Evolutionary conservation across 805 yeast species (phyloP), one percentile per base, ranked within the genome.

Genomic region (Candida mattraensis): DNA sequence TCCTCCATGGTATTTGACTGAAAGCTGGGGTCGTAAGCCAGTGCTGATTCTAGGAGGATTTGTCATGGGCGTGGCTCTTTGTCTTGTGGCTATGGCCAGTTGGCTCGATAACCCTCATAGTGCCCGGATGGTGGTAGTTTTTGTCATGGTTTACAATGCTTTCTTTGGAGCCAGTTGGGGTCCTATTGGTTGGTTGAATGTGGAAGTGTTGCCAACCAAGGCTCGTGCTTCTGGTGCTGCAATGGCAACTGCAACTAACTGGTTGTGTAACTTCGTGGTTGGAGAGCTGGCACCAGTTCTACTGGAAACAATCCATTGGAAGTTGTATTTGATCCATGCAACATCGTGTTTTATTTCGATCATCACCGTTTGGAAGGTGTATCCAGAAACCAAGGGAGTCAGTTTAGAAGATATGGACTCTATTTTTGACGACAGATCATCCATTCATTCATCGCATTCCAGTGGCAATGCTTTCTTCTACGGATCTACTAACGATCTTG

Each of bases 91-190:
- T 0, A 74, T 75, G 54, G 78, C 76, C 19, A 66, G 79, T 55
- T 72, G 66, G 50, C 47, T 74, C 19, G 71, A 76, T 46, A 34
- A 33, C 4, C 42, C 60, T 3, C 48, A 66, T 38, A 85, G 95
- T 3, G 83, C 95, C 8, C 67, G 69, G 12, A 57, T 78, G 42
- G 95, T 87, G 21, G 96, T 87, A 2, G 53, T 75, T 2, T 77
- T 83, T 51, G 95, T 88, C 12, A 73, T 88, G 35, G 62, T 86
- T 11, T 86, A 80, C 66, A 88, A 87, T 53, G 85, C 94, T 1
- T 78, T 80, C 3, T 88, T 88, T 63, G 96, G 96, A 12, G 79
- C 78, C 53, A 80, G 91, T 36, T 89, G 96, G 95, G 97, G 96
- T 7, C 95, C 96, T 3, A 80, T 88, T 36, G 95, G 95, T 9